Evolutionary conservation across 352 stramenopile species (phyloP), one percentile per base, ranked within the genome.

Genomic region (Globisporangium camurandrum): DNA sequence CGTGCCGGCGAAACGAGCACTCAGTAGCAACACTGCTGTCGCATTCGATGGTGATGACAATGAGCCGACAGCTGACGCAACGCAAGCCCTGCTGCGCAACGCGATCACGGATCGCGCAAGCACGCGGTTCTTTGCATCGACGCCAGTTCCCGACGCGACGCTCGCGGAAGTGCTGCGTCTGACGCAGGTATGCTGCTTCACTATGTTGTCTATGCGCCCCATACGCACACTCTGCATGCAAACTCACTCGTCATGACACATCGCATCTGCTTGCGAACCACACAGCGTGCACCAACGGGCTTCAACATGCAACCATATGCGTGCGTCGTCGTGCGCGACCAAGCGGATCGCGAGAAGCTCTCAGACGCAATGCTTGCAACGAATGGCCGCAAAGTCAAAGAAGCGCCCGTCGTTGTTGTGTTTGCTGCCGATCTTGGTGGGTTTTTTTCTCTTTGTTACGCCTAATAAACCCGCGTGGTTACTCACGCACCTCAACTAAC

Each of bases 241-340:
- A n/a, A n/a, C n/a, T n/a, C n/a, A 17, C 16, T 46, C 14, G 16
- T 20, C 26, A 37, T 46, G 36, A 16, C 20, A 11, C 10, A 17
- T 36, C 10, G 4, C 14, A 19, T 45, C 6, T 8, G 46, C 9
- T 55, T 24, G 30, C 10, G 8, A 42, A 24, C 28, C 37, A 39
- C 23, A 19, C 42, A 89, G 78, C 66, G 75, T 46, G 77, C 79
- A 3, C 84, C 84, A 1, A 86, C 64, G n/a, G 71, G 77, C 6
- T 91, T 93, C 56, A 95, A 95, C 52, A 76, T 67, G 39, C 74
- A 89, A 56, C 79, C 81, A 34, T 95, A 89, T 49, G 76, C 79
- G 0, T 85, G 75, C 17, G 67, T 95, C 19, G 31, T 95, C 26
- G 72, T 95, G 34, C 75, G 81, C 34, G 71, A 88, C 26, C 62